phyloP scores from a whole-genome alignment of 768 basidiomycete genomes.

The Tylopilus sp. region DNA sequence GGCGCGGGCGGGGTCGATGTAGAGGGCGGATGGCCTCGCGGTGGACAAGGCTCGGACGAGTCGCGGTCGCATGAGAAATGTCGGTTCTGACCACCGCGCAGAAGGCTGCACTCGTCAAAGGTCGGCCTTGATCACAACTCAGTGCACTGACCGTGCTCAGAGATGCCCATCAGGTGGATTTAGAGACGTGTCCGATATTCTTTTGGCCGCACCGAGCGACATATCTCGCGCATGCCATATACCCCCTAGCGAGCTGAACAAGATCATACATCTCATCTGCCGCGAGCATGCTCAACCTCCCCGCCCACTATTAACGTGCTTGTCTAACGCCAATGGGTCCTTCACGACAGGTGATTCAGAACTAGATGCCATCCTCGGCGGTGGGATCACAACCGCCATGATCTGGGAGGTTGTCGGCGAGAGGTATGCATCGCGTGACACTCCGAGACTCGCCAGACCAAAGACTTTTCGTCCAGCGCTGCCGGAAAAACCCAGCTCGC shows the following conservation, averaged over 20 bases:
- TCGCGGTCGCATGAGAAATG: slow-evolving; percentile 16
- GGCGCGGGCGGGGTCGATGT: slow-evolving; percentile 38
- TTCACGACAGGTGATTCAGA: slow-evolving; percentile 72
- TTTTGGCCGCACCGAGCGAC: slow-evolving; percentile 48
- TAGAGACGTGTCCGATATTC: slow-evolving; percentile 43
- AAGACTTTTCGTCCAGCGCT: slow-evolving; percentile 49
- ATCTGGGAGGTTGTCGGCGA: slow-evolving; percentile 89
- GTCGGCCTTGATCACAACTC: slow-evolving; percentile 20
- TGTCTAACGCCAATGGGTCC: slow-evolving; percentile 38
- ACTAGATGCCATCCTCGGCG: slow-evolving; percentile 70
- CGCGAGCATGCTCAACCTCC: slow-evolving; percentile 38
- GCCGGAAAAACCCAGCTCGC: slow-evolving; percentile 94
- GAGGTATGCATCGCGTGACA: slow-evolving; percentile 62
- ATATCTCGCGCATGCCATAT: slow-evolving; percentile 55
- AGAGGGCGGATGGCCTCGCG: slow-evolving; percentile 44
- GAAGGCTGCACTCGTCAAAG: slow-evolving; percentile 36
- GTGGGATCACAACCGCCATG: slow-evolving; percentile 76
- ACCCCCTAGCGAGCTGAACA: slow-evolving; percentile 45
- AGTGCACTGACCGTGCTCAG: not conserved
- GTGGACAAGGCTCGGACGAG: slow-evolving; percentile 19
- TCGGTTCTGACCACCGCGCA: slow-evolving; percentile 30
- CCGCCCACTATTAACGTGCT: slow-evolving; percentile 38
- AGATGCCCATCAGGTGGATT: slow-evolving; percentile 43
- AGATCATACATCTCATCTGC: slow-evolving; percentile 50
- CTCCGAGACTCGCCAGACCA: slow-evolving; percentile 1